A percentile compares a stretch with the other conserved stretches of the same genome.
phyloP scores from a whole-genome alignment of 2,329 filamentous ascomycete species.

The Apiospora aurea region DNA sequence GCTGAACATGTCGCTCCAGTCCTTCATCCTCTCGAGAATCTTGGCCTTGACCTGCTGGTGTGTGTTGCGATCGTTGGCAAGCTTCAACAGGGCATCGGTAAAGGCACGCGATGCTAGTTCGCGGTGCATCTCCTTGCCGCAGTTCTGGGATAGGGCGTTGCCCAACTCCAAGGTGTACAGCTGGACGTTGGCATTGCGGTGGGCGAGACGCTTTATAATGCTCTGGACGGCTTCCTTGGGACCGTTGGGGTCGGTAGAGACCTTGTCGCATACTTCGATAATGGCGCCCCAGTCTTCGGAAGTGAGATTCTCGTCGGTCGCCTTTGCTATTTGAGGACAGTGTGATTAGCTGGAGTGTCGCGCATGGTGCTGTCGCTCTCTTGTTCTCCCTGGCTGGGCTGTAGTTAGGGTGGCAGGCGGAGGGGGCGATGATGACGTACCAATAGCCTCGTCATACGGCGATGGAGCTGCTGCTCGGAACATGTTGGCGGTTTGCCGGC shows the following conservation, averaged over 20 bases:
- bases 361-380: not conserved
- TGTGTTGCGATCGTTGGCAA: constrained; percentile 93
- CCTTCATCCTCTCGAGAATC: constrained; percentile 94
- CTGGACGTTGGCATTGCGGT: constrained; percentile 95
- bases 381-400: not conserved
- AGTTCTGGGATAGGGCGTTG: constrained; percentile 92
- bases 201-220: constrained; percentile 89
- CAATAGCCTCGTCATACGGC: constrained; percentile 64
- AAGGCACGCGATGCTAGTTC: constrained; percentile 91
- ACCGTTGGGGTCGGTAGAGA: constrained; percentile 60
- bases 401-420: constrained; percentile 14
- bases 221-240: constrained; percentile 87
- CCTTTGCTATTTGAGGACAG: constrained; percentile 59
- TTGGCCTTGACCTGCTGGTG: constrained; percentile 97
- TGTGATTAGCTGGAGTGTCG: constrained; percentile 31
- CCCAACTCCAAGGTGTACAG: constrained; percentile 93
- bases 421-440: constrained; percentile 35
- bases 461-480: constrained; percentile 63
- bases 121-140: constrained; percentile 83
- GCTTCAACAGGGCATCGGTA: constrained; percentile 88
- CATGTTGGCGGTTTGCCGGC: constrained; percentile 48
- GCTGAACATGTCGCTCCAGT: constrained; percentile 95
- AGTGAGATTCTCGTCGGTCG: constrained; percentile 97
- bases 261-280: constrained; percentile 69
- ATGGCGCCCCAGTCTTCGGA: constrained; percentile 75